Evolutionary conservation across 306 rosid species (phyloP).

Genomic region (Vigna unguiculata): DNA sequence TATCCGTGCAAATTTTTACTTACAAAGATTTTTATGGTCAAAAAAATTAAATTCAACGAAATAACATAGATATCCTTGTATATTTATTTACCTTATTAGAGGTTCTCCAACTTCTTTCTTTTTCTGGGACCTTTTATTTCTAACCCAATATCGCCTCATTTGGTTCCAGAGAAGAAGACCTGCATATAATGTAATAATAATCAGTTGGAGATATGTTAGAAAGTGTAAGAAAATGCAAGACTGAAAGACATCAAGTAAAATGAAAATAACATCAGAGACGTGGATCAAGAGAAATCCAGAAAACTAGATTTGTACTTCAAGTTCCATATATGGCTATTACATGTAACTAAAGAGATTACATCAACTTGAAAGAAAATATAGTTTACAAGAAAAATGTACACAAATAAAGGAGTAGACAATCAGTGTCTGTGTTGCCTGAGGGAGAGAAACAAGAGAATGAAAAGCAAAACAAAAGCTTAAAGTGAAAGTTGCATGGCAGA

Average conservation of each 20-base stretch:
- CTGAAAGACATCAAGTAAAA: slow-evolving; percentile 5
- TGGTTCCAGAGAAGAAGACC: slow-evolving; percentile 88
- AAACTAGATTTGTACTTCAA: slow-evolving; percentile 29
- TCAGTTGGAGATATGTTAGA: slow-evolving; percentile 19
- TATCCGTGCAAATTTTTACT: neutral
- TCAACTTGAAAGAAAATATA: slow-evolving; percentile 16
- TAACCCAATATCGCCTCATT: slow-evolving; percentile 78
- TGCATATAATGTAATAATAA: slow-evolving; percentile 48
- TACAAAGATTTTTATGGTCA: neutral
- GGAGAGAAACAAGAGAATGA: slow-evolving; percentile 9
- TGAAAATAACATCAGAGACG: neutral
- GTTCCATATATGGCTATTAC: slow-evolving; percentile 8
- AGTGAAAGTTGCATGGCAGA: slow-evolving; percentile 4
- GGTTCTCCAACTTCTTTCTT: slow-evolving; percentile 60
- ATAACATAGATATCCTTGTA: slow-evolving; percentile 8
- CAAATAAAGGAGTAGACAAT: slow-evolving; percentile 4
- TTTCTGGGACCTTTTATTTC: slow-evolving; percentile 52
- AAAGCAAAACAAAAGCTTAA: neutral
- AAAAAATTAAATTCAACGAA: no score
- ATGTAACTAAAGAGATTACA: neutral
- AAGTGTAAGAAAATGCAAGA: slow-evolving; percentile 6
- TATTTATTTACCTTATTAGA: slow-evolving; percentile 64
- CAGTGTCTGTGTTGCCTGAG: neutral
- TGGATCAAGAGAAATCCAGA: neutral
- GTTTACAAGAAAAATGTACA: slow-evolving; percentile 10